Evolutionary conservation across 2,329 filamentous ascomycete species (phyloP), one percentile per base, ranked within the genome.

Genomic region (Sodiomyces alkalinus): DNA sequence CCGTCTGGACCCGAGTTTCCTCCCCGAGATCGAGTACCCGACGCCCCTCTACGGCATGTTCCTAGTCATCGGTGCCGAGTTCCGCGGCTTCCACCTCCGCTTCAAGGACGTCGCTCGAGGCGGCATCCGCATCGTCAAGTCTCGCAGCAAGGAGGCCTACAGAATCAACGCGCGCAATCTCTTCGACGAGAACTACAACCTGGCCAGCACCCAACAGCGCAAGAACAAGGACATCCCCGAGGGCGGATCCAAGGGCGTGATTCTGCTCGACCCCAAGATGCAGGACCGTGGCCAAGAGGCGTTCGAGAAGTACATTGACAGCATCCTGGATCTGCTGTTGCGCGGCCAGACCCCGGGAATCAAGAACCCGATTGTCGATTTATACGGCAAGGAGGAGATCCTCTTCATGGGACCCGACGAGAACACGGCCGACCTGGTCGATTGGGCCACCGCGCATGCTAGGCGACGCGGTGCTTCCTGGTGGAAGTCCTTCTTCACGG

Each of bases 401-500:
- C 63, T 98, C 14, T 98, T 98, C 65, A 81, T 98, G 83, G 90
- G 90, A 19, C 90, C 90, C 1, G 90, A 98, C 41, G 90, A 98
- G 73, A 98, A 98, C 60, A 98, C 90, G 1, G 90, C 90, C 14
- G 83, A 93, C 46, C 68, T 98, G 19, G 90, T 98, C 28, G 76
- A 98, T 56, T 98, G 90, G 90, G 90, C 90, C n/a, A 98, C 90
- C 2, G 78, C 90, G 53, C 90, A 98, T 53, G 90, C 90, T 35
- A 74, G 83, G 29, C 61, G 62, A 36, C 76, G 90, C 42, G 85
- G 85, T 25, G 90, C 90, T 4, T 83, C 85, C 17, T 98, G 87
- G 83, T 98, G 90, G 90, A 98, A 98, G 66, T 98, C 90, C 0
- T 98, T 98, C 71, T 98, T 98, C 67, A 98, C 90, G 3, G 90